phyloP scores from a whole-genome alignment of 108 stramenopile genomes.

The Nannochloropsis salina region DNA sequence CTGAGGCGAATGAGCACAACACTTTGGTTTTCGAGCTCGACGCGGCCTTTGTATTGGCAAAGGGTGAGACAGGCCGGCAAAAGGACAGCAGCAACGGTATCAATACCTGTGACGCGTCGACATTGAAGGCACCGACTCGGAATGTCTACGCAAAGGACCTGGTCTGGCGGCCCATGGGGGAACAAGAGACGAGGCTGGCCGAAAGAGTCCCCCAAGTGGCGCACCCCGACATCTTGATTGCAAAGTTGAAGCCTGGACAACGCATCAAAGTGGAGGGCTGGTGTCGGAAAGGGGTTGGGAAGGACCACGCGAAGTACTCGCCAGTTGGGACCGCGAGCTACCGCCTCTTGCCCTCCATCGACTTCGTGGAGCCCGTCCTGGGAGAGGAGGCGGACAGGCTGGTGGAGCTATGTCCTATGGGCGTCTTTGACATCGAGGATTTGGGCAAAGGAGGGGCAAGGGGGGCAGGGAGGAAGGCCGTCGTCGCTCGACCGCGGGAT shows the following conservation, averaged over 20 bases:
- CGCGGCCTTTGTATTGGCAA: conserved; percentile 43
- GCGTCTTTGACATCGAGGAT: conserved; percentile 63
- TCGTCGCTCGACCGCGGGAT: conserved; percentile 73
- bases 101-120: neutral
- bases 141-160: conserved; percentile 46
- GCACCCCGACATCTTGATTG: conserved; percentile 84
- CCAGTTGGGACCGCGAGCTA: conserved; percentile 96
- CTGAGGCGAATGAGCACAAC: conserved; percentile 56
- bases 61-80: neutral
- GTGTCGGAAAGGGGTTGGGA: conserved; percentile 75
- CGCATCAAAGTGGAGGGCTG: conserved; percentile 60
- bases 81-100: neutral
- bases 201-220: conserved; percentile 53
- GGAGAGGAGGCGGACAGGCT: conserved; percentile 77
- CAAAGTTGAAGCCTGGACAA: conserved; percentile 90
- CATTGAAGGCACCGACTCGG: neutral
- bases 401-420: conserved; percentile 71
- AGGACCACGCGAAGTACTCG: conserved; percentile 94
- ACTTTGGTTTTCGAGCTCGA: conserved; percentile 79
- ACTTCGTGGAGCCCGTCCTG: conserved; percentile 54
- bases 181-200: conserved; percentile 54
- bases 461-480: conserved; percentile 48
- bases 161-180: conserved; percentile 44
- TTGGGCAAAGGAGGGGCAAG: conserved; percentile 33
- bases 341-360: conserved; percentile 69